Evolutionary conservation across 192 early-diverging fungal species (phyloP), one percentile per base, ranked within the genome.

Genomic region (Coemansia sp.): DNA sequence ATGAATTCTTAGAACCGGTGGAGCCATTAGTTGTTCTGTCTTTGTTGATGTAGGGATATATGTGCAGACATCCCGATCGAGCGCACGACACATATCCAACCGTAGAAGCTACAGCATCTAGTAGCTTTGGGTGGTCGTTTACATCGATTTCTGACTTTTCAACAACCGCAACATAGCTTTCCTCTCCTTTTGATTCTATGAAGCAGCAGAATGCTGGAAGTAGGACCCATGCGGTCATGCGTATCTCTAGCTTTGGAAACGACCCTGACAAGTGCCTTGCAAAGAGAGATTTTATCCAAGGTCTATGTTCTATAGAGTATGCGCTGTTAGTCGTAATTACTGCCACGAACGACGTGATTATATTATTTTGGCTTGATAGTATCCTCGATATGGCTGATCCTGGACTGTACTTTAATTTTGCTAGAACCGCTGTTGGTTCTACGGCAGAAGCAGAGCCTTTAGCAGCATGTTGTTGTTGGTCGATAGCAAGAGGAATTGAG

Each of bases 71-170:
- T 16, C 77, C 82, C 0, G 77, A 63, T 18, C 77, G 69, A n/a
- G 82, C 82, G 19, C 82, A 84, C 4, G 74, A 43, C 3, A 84
- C 71, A 49, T 73, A 69, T 1, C 77, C 77, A 37, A 84, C 56
- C 3, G 52, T 53, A 44, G 57, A 58, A 9, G 77, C 68, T 13
- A 79, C 82, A 4, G 76, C 61, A 8, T 73, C 77, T 1, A 84
- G 57, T 37, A 84, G 60, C 5, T 70, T 39, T 16, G 66, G 68
- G 9, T 77, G 63, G 37, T 84, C 82, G 39, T 76, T 68, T 15
- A 77, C 64, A 5, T 69, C 59, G 3, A 83, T 53, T 13, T 69
- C 58, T 42, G 69, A 64, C 47, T 65, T 68, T 4, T 61, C 58
- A n/a, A 61, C 44, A 23, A 71, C 61, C 12, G 38, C 43, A 1